Base-by-base conservation (phyloP, 192 early-diverging fungal genomes). In the Nowakowskiella sp. region DNA sequence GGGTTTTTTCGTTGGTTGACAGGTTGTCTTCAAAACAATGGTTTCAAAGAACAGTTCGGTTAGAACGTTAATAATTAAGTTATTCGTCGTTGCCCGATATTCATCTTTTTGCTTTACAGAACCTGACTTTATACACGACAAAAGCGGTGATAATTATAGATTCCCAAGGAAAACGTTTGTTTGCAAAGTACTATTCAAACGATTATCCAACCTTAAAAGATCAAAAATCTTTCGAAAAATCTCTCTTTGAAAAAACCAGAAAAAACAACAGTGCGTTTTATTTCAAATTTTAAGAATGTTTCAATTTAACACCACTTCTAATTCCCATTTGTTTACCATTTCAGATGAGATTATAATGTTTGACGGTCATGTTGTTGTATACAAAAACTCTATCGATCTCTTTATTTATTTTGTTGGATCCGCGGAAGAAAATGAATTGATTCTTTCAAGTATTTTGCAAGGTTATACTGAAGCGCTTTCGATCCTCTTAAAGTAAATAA, bases 141-240 rank as follows among this genome's bases (percentile, higher is more conserved):
- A 86, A 85, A n/a, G 89, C 90, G 21, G 81, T 93, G 26, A 77
- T 94, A 47, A 71, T 98, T 53, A 81, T 96, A 51, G 94, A 98
- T 73, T 71, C 82, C 55, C 87, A 92, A 10, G 94, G 94, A 30
- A 89, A 90, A 60, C 85, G 92, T 42, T 74, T 98, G 5, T 68
- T 96, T 30, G 81, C 91, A 21, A 98, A 98, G 63, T 98, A 95
- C 79, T 98, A 91, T 72, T 46, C 64, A 4, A 61, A 62, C 31
- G 69, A 74, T 13, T 85, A 80, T 58, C 61, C 82, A 9, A 75
- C 73, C 5, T 10, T 65, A 10, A 94, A 93, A 64, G 88, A 92
- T 53, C 92, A 93, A 67, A 85, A 83, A 45, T 82, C 78, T 23
- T 92, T 98, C 67, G 94, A 98, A 62, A 88, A 86, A 61, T 80